These are phyloP conservation scores for Capniomyces stellatus DNA, from an alignment of 371 early-diverging fungal genomes.

Conservation along the genomic window DNA sequence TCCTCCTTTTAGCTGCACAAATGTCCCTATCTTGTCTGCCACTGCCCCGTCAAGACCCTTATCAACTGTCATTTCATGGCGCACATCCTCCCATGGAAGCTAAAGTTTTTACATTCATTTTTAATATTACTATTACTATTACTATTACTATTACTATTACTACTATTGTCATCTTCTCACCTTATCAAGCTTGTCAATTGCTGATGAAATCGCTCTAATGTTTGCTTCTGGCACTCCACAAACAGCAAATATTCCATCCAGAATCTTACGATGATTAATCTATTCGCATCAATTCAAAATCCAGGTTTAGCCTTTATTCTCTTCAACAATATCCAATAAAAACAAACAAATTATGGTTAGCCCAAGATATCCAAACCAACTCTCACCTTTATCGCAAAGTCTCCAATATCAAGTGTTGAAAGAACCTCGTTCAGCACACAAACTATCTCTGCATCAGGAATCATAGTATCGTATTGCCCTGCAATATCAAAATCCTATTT, in stretches of 20 bases:
- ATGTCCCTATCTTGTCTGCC: constrained; percentile 81
- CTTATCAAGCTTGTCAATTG: constrained; percentile 98
- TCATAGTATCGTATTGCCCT: constrained; percentile 86
- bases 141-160: no score
- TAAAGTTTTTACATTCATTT: constrained; percentile 21
- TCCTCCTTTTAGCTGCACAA: constrained; percentile 66
- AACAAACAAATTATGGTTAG: not conserved
- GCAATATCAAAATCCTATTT: constrained; percentile 93
- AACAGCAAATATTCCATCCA: constrained; percentile 90
- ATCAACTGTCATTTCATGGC: constrained; percentile 83
- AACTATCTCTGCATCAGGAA: constrained; percentile 92
- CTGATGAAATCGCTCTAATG: constrained; percentile 84
- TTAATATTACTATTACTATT: no score
- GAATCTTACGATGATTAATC: constrained; percentile 91
- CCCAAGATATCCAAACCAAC: constrained; percentile 8
- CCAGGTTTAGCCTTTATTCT: not conserved
- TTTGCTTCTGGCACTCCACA: constrained; percentile 83
- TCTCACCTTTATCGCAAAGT: constrained; percentile 51
- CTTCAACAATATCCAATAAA: no score
- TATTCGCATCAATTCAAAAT: constrained; percentile 8
- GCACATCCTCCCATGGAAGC: constrained; percentile 85
- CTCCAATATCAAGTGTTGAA: constrained; percentile 53
- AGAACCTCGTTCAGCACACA: constrained; percentile 71
- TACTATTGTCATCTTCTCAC: no score
- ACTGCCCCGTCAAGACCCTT: constrained; percentile 62